Evolutionary conservation across 768 basidiomycete species (phyloP), one percentile per base, ranked within the genome.

Genomic region (Boletus insuetus): DNA sequence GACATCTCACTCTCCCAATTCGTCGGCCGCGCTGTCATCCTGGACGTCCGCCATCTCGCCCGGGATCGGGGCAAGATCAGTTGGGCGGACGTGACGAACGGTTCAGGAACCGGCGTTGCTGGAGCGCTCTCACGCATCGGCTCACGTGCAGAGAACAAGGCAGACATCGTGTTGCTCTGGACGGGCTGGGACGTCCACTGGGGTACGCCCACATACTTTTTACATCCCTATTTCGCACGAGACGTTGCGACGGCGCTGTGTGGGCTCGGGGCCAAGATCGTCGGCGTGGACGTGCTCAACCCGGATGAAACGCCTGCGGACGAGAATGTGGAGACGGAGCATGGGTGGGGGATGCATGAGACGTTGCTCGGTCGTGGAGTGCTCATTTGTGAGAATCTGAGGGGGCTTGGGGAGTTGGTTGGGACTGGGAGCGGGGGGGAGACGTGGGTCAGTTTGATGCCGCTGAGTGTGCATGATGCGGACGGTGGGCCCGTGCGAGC

Each of bases 401-500:
- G 72, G 11, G 81, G 82, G 49, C 60, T 90, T 51, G 78, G 77
- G 31, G 58, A 58, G 45, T 63, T 88, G 32, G 53, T 61, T 13
- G 46, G 34, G 19, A 68, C 53, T 4, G 67, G 64, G 34, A n/a
- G 26, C 16, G 49, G 45, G 12, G 58, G 55, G 13, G 62, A 70
- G 20, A 77, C 74, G 64, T 71, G 76, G 51, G 80, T 86, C 35
- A 82, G 79, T 51, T 64, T 89, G 50, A 64, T 83, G 38, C 87
- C 87, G 0, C 64, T 91, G 47, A 82, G 75, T 22, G 51, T 90
- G n/a, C 72, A 71, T 6, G 79, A 76, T 1, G 76, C 79, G 22
- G 89, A 91, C 63, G 88, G 84, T 6, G 84, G 85, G 14, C 88
- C 88, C 1, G 73, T 87, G n/a, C 77, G 88, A 57, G 89, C 86